phyloP scores from a whole-genome alignment of 345 rosid genomes.

The Lepidium africanum region DNA sequence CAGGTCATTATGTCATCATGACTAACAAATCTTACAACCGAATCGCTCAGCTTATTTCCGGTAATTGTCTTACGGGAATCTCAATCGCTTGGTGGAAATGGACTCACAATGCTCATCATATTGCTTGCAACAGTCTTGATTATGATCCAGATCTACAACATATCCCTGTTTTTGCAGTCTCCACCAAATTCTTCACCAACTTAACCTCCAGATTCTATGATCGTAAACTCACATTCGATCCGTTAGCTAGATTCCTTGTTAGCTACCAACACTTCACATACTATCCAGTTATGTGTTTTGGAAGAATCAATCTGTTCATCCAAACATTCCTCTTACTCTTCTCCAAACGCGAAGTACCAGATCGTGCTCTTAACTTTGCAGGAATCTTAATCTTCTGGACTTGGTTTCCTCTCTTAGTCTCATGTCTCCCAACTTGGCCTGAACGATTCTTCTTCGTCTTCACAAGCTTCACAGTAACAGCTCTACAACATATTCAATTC shows the following conservation, averaged over 20 bases:
- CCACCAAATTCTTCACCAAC: conserved; percentile 48
- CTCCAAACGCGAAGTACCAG: conserved; percentile 47
- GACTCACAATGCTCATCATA: conserved; percentile 94
- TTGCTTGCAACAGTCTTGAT: conserved; percentile 91
- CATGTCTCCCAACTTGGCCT: conserved; percentile 67
- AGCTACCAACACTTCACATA: conserved; percentile 86
- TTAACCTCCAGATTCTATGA: conserved; percentile 65
- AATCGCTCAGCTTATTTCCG: conserved; percentile 59
- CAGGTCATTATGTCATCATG: conserved; percentile 90
- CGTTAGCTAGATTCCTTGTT: conserved; percentile 52
- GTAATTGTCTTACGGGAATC: conserved; percentile 87
- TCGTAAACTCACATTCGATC: conserved; percentile 54
- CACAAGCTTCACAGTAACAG: conserved; percentile 55
- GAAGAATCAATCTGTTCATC: conserved; percentile 62
- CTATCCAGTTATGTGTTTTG: conserved; percentile 85
- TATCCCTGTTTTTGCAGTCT: conserved; percentile 87
- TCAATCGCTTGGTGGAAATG: conserved; percentile 99
- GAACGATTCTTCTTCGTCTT: conserved; percentile 72
- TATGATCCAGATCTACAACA: conserved; percentile 97
- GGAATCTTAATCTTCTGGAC: conserved; percentile 81
- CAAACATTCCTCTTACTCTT: conserved; percentile 69
- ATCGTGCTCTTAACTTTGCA: conserved; percentile 58
- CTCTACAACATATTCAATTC: conserved; percentile 82
- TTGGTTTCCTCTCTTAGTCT: conserved; percentile 87
- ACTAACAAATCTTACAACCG: conserved; percentile 39